Evolutionary conservation across 2,329 filamentous ascomycete species (phyloP), one percentile per base, ranked within the genome.

Genomic region (Diaporthe ampelina): DNA sequence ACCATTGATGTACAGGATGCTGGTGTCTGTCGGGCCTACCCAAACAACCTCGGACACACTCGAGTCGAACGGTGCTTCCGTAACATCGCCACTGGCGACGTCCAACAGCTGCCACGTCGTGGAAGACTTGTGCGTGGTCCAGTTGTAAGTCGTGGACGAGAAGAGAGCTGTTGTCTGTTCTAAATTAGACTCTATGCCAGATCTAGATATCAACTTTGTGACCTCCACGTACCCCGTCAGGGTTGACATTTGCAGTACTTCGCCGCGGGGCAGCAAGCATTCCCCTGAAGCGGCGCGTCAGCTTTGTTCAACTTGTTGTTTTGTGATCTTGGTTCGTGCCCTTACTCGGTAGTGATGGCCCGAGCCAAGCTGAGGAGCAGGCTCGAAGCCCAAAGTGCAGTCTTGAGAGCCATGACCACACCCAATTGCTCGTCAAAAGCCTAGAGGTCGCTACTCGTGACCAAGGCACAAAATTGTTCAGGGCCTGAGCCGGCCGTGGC

Each of bases 41-140:
- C 84, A 93, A 57, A 87, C 86, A 26, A 91, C 84, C 78, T 92
- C 90, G 21, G 72, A 91, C 29, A 35, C 63, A 19, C 63, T 67
- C 21, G 63, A 67, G 45, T 67, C 63, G 17, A 67, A 67, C 1
- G 63, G 63, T 3, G 63, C 63, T 24, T 67, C 63, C 13, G 21
- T 52, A n/a, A 67, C 24, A n/a, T n/a, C n/a, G 17, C 63, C 63
- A 21, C 45, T 67, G 13, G 63, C n/a, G 32, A 67, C n/a, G 29
- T 67, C 63, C 29, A 67, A 35, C 13, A 67, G 45, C 45, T 67
- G 63, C 63, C 63, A 67, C 9, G 63, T 52, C 21, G 63, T 52
- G 3, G 63, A 52, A 7, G 63, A 52, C 45, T 67, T 48, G 32
- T 67, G 63, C 1, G 45, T 35, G 19, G 63, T 67, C 63, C 63